Evolutionary conservation across 2,329 filamentous ascomycete species (phyloP).

Genomic region (Exophiala sideris): DNA sequence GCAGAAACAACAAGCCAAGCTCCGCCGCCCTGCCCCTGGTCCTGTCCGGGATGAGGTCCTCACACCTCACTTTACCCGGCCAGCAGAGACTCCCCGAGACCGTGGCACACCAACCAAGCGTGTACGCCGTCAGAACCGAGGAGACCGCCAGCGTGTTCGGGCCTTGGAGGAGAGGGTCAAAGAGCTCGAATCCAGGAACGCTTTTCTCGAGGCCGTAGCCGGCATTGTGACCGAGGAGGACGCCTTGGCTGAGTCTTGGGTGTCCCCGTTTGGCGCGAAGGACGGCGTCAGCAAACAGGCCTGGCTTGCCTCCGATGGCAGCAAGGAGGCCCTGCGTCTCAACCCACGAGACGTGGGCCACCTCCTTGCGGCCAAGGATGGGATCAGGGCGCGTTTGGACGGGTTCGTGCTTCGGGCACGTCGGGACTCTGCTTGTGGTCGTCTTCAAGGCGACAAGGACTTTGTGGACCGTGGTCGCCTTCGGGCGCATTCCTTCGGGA

Average conservation of each 20-base stretch:
- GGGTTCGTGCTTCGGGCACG: conserved; percentile 12
- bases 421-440: conserved; percentile 13
- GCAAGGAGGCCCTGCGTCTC: not conserved
- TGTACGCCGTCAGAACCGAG: not conserved
- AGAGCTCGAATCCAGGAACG: not conserved
- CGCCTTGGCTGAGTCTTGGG: not conserved
- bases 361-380: conserved; percentile 19
- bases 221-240: not conserved
- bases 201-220: not conserved
- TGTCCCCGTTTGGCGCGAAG: conserved; percentile 3
- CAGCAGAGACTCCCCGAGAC: not conserved
- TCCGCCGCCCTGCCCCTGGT: not conserved
- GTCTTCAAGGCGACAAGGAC: conserved; percentile 13
- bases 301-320: conserved; percentile 7
- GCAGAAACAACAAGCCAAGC: not conserved
- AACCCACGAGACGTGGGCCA: conserved; percentile 17
- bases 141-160: not conserved
- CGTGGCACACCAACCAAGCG: not conserved
- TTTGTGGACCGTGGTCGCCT: conserved; percentile 8
- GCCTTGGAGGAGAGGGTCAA: not conserved
- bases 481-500: conserved; percentile 12
- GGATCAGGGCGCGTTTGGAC: conserved; percentile 7
- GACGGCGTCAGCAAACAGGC: conserved; percentile 16
- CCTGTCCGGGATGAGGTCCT: not conserved
- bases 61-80: not conserved